Percentiles rank a stretch among this genome's conserved stretches.
Conservation (phyloP, 257 asterid genomes). For the Knoxia roxburghii region DNA sequence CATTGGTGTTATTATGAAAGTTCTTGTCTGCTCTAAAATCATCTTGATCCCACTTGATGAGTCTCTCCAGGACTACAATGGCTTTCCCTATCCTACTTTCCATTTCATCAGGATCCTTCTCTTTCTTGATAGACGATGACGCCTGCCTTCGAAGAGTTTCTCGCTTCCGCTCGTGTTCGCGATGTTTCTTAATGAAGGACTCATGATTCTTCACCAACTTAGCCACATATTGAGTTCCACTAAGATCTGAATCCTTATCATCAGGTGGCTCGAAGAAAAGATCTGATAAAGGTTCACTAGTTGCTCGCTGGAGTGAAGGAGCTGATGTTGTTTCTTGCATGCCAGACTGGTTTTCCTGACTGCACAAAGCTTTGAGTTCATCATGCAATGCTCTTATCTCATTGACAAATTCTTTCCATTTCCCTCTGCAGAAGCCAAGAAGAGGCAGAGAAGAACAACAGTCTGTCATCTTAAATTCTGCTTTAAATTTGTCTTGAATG, state of each 20-base stretch:
- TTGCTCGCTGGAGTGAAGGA: conserved; percentile 20
- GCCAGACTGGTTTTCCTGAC: conserved; percentile 3
- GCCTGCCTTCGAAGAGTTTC: conserved; percentile 23
- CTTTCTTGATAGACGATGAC: conserved; percentile 21
- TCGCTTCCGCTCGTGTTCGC: conserved; percentile 17
- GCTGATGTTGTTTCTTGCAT: background rate
- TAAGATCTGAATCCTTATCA: conserved; percentile 20
- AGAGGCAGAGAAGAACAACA: background rate
- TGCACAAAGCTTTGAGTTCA: conserved; percentile 31
- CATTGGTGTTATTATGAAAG: too few species aligned
- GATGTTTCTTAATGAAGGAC: conserved; percentile 35
- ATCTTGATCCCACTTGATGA: conserved; percentile 22
- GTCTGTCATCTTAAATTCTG: conserved; percentile 24
- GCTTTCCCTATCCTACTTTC: conserved; percentile 33
- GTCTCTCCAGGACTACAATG: conserved; percentile 32
- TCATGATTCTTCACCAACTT: conserved; percentile 44
- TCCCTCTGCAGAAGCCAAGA: conserved; percentile 22
- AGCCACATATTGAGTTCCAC: conserved; percentile 31
- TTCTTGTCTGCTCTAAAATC: conserved; percentile 10
- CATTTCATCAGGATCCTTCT: conserved; percentile 22
- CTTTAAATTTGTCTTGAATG: conserved; percentile 25
- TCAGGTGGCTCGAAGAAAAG: conserved; percentile 4
- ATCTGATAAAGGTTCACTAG: conserved; percentile 38
- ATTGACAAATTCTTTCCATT: conserved; percentile 30
- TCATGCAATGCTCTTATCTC: conserved; percentile 27